Percentiles rank a stretch among this genome's conserved stretches.
Evolutionary conservation across 441 rosid genomes (phyloP).

Genomic region (Biscutella laevigata): DNA sequence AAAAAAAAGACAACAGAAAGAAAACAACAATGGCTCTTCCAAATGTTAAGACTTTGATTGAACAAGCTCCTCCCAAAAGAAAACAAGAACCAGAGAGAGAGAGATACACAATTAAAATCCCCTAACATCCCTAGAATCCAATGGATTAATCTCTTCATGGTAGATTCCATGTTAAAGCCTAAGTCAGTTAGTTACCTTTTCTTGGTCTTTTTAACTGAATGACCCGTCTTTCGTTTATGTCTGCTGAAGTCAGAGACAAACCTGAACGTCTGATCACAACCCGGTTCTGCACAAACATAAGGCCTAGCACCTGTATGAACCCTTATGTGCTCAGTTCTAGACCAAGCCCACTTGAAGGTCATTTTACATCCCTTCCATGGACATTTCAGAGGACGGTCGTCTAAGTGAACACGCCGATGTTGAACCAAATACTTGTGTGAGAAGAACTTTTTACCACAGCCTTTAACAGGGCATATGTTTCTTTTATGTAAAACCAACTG

Average conservation of each 20-base stretch:
- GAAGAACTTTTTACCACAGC: constrained; percentile 86
- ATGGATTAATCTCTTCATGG: constrained; percentile 33
- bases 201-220: constrained; percentile 62
- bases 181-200: constrained; percentile 26
- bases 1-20: background rate
- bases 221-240: constrained; percentile 96
- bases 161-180: constrained; percentile 12
- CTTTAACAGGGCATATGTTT: constrained; percentile 83
- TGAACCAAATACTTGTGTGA: constrained; percentile 96
- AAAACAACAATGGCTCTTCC: constrained; percentile 1
- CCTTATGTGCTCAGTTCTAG: constrained; percentile 88
- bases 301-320: constrained; percentile 99
- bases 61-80: background rate
- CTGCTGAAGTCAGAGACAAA: constrained; percentile 97
- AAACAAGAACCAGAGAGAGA: background rate
- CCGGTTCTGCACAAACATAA: constrained; percentile 68
- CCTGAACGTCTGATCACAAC: constrained; percentile 90
- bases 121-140: constrained; percentile 8
- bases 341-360: constrained; percentile 99
- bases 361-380: constrained; percentile 99
- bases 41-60: background rate
- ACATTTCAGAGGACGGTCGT: constrained; percentile 98
- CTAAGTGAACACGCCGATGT: constrained; percentile 78
- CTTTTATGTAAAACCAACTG: constrained; percentile 73
- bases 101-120: background rate